These are phyloP conservation scores for Termitomyces sp. DNA, from an alignment of 768 basidiomycete species.

Conservation along the genomic window DNA sequence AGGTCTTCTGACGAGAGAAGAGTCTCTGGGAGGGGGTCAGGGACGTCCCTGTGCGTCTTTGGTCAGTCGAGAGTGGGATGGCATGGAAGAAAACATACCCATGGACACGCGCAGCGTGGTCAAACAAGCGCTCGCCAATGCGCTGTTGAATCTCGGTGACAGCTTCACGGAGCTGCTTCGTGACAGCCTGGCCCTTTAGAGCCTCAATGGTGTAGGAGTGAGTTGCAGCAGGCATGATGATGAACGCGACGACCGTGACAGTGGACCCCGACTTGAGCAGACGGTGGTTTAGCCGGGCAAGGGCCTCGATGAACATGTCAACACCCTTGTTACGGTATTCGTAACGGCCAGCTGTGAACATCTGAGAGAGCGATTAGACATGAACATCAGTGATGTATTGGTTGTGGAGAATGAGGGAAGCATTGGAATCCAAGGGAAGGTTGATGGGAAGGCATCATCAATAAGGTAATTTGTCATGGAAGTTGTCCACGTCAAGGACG, in stretches of 20 bases:
- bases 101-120: slow-evolving; percentile 89
- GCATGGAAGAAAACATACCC: slow-evolving; percentile 49
- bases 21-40: slow-evolving; percentile 67
- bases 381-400: background rate
- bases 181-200: slow-evolving; percentile 94
- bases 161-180: slow-evolving; percentile 93
- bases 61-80: background rate
- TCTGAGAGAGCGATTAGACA: slow-evolving; percentile 37
- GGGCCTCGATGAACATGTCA: slow-evolving; percentile 98
- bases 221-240: slow-evolving; percentile 97
- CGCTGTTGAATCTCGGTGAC: slow-evolving; percentile 94
- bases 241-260: slow-evolving; percentile 93
- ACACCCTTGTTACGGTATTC: slow-evolving; percentile 99
- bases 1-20: slow-evolving; percentile 91
- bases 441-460: too few species aligned
- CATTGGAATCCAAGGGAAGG: background rate
- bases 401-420: background rate
- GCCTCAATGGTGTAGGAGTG: slow-evolving; percentile 98
- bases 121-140: slow-evolving; percentile 89
- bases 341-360: slow-evolving; percentile 99
- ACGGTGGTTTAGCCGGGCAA: slow-evolving; percentile 72
- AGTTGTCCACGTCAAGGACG: too few species aligned
- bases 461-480: background rate
- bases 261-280: slow-evolving; percentile 59
- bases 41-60: slow-evolving; percentile 62